Conservation (phyloP, 2,329 filamentous ascomycete species). For the Apiospora malaysiana region DNA sequence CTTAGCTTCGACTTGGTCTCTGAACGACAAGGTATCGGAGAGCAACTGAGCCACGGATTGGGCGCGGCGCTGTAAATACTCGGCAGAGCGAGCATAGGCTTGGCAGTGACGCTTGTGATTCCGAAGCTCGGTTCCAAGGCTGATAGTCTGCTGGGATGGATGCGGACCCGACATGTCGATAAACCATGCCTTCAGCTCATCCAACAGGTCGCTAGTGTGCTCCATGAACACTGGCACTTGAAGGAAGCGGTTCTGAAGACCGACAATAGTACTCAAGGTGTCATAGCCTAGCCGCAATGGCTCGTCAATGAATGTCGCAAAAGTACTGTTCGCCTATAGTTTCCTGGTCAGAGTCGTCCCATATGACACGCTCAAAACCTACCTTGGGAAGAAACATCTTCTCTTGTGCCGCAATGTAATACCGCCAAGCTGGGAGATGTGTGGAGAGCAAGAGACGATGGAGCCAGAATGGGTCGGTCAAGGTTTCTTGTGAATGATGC, state of each 20-base stretch:
- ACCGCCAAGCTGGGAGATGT: constrained; percentile 35
- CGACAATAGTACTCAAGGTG: constrained; percentile 33
- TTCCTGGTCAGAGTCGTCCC: constrained; percentile 8
- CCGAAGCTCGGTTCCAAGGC: constrained; percentile 18
- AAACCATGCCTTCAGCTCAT: constrained; percentile 27
- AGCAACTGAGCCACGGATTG: constrained; percentile 36
- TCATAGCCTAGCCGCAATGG: constrained; percentile 36
- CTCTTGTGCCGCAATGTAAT: constrained; percentile 34
- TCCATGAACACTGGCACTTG: constrained; percentile 32
- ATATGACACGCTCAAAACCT: constrained; percentile 19
- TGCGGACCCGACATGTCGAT: neutral
- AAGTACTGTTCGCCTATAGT: constrained; percentile 34
- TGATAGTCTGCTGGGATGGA: neutral
- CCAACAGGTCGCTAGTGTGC: constrained; percentile 29
- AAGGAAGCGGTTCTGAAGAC: constrained; percentile 35
- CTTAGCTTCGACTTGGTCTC: constrained; percentile 40
- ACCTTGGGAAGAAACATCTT: constrained; percentile 34
- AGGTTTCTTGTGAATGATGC: neutral
- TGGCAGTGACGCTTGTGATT: constrained; percentile 29
- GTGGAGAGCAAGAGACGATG: constrained; percentile 33
- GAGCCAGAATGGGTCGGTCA: constrained; percentile 27
- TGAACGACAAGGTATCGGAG: constrained; percentile 36
- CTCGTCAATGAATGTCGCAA: constrained; percentile 37
- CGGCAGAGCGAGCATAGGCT: constrained; percentile 31
- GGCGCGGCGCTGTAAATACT: constrained; percentile 33